Conservation (phyloP, 1,139 yeast genomes). For the Saccharomyces hybrid region DNA sequence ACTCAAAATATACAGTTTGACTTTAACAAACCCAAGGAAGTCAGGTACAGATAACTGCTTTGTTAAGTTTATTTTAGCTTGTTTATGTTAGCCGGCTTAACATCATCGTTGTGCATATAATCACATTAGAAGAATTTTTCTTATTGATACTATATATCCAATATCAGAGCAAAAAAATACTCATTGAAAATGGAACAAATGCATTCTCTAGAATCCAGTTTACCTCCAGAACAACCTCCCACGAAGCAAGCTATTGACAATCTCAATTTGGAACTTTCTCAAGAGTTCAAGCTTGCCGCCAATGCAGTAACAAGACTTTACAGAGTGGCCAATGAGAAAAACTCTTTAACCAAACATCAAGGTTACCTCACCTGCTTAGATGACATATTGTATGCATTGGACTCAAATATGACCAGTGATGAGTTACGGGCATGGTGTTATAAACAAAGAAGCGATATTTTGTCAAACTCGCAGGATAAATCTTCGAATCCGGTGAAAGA, state of each 20-base stretch:
- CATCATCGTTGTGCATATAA: not conserved
- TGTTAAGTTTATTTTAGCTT: not conserved
- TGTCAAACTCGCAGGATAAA: conserved; percentile 2
- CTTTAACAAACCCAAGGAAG: not conserved
- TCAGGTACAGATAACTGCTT: not conserved
- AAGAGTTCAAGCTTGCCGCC: conserved; percentile 29
- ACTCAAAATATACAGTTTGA: not conserved
- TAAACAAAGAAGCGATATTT: conserved; percentile 14
- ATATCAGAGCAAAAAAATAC: not conserved
- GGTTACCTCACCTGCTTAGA: conserved; percentile 26
- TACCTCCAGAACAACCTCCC: conserved; percentile 29
- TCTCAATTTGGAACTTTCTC: conserved; percentile 21
- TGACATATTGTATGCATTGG: conserved; percentile 17
- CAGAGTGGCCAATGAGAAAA: conserved; percentile 24
- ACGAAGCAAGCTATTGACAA: conserved; percentile 23
- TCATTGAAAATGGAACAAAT: conserved; percentile 19
- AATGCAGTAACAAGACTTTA: conserved; percentile 28
- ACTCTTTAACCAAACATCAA: conserved; percentile 22
- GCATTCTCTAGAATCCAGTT: conserved; percentile 21
- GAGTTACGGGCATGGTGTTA: conserved; percentile 21
- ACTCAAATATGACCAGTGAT: conserved; percentile 8
- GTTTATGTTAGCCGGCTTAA: not conserved
- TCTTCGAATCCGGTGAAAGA: not conserved
- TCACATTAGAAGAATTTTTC: not conserved
- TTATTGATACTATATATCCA: not conserved